phyloP scores from a whole-genome alignment of 129 eudicot species.

The Artemisia argyi region DNA sequence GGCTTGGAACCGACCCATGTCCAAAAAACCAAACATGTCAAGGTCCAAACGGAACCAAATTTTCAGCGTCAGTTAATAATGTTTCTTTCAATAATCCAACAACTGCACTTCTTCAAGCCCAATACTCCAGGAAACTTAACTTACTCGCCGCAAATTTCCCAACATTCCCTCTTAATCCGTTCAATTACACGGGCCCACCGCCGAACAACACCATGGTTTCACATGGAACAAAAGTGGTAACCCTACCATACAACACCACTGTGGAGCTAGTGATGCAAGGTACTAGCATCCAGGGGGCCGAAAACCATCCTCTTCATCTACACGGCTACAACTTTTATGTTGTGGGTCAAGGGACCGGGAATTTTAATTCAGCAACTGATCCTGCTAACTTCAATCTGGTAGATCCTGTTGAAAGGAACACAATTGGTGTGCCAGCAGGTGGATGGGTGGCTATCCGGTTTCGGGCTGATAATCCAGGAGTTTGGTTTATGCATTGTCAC shows the following conservation, averaged over 20 bases:
- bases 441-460: constrained; percentile 53
- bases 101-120: constrained; percentile 53
- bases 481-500: constrained; percentile 16
- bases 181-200: constrained; percentile 47
- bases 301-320: constrained; percentile 36
- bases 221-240: constrained; percentile 43
- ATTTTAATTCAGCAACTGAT: constrained; percentile 39
- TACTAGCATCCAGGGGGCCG: constrained; percentile 38
- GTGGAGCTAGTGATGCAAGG: constrained; percentile 54
- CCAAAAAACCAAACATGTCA: constrained; percentile 42
- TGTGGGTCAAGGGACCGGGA: constrained; percentile 48
- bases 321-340: constrained; percentile 52
- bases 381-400: constrained; percentile 46
- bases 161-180: constrained; percentile 26
- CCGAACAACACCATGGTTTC: constrained; percentile 52
- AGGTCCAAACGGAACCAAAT: constrained; percentile 49
- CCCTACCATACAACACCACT: constrained; percentile 42
- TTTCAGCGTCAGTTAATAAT: constrained; percentile 42
- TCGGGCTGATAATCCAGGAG: constrained; percentile 17
- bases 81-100: constrained; percentile 31
- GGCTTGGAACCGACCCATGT: constrained; percentile 35
- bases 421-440: constrained; percentile 45
- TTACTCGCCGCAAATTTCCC: constrained; percentile 44
- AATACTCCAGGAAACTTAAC: constrained; percentile 30
- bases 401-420: constrained; percentile 51